phyloP scores from a whole-genome alignment of 2,329 filamentous ascomycete species.

The Capronia americana region DNA sequence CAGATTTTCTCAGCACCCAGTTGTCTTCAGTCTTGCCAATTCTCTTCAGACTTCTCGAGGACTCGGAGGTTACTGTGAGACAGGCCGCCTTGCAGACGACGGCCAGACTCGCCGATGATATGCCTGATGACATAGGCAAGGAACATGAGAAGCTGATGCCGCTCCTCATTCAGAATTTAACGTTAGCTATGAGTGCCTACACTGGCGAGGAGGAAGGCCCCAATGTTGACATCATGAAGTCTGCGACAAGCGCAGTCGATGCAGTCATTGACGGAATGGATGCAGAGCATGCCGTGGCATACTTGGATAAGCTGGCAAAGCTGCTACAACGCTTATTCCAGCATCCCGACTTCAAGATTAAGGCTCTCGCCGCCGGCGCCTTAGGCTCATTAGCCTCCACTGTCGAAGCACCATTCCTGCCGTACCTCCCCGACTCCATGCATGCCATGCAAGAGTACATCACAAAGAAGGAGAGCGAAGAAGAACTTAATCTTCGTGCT shows the following conservation, averaged over 20 bases:
- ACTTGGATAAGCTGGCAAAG: slow-evolving; percentile 81
- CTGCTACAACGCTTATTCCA: slow-evolving; percentile 83
- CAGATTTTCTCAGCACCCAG: slow-evolving; percentile 96
- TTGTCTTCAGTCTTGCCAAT: slow-evolving; percentile 83
- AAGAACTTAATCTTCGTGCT: slow-evolving; percentile 86
- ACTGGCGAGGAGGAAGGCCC: slow-evolving; percentile 71
- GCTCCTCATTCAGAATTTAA: slow-evolving; percentile 84
- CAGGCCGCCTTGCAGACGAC: slow-evolving; percentile 86
- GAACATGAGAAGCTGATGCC: slow-evolving; percentile 86
- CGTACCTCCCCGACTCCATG: slow-evolving; percentile 94
- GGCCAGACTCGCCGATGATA: slow-evolving; percentile 88
- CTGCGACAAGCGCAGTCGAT: slow-evolving; percentile 88
- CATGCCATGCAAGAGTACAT: slow-evolving; percentile 83
- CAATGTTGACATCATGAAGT: slow-evolving; percentile 84
- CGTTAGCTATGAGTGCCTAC: slow-evolving; percentile 74
- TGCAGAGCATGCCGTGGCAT: slow-evolving; percentile 77
- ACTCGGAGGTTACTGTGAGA: slow-evolving; percentile 82
- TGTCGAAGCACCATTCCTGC: slow-evolving; percentile 79
- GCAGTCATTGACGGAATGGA: slow-evolving; percentile 86
- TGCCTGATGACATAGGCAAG: slow-evolving; percentile 85
- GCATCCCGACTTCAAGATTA: slow-evolving; percentile 86
- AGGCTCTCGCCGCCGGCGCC: slow-evolving; percentile 85
- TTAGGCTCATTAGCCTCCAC: slow-evolving; percentile 89
- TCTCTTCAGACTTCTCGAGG: slow-evolving; percentile 80
- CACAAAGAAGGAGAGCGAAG: slow-evolving; percentile 83